Conservation (phyloP, 2,329 filamentous ascomycete species). For the Aspergillus sp. region DNA sequence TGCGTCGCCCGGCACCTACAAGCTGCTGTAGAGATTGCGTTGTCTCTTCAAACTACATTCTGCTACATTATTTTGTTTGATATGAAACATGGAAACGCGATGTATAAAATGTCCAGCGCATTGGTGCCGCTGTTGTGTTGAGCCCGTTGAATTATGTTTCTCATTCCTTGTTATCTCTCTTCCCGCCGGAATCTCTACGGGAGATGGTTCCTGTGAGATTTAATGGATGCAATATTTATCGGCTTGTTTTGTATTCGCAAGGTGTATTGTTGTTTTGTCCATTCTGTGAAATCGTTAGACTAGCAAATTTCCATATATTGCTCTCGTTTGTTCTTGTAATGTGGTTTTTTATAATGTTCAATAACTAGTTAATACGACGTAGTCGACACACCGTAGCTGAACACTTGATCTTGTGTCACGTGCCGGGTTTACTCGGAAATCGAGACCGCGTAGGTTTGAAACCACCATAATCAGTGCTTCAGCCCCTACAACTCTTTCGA, state of each 20-base stretch:
- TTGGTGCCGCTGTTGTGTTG: slow-evolving; percentile 20
- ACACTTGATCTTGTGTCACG: slow-evolving; percentile 7
- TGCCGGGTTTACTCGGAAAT: slow-evolving; percentile 9
- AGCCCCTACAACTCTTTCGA: neutral
- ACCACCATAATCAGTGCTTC: neutral
- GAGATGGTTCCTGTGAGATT: slow-evolving; percentile 28
- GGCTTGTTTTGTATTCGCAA: slow-evolving; percentile 31
- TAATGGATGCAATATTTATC: slow-evolving; percentile 37
- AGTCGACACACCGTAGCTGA: neutral
- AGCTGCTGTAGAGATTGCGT: slow-evolving; percentile 8
- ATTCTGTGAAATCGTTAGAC: slow-evolving; percentile 27
- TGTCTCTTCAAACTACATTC: slow-evolving; percentile 11
- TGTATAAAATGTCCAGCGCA: slow-evolving; percentile 35
- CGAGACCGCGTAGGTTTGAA: slow-evolving; percentile 1
- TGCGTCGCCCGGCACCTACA: slow-evolving; percentile 17
- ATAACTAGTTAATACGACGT: neutral
- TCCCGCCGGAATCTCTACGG: slow-evolving; percentile 26
- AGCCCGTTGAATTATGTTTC: slow-evolving; percentile 19
- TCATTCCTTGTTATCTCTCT: slow-evolving; percentile 17
- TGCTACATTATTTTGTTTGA: slow-evolving; percentile 19
- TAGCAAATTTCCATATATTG: slow-evolving; percentile 25
- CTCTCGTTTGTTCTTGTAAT: slow-evolving; percentile 13
- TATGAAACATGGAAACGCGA: slow-evolving; percentile 32
- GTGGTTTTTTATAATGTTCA: neutral
- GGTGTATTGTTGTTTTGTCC: slow-evolving; percentile 24